Evolutionary conservation across 805 yeast species (phyloP), one percentile per base, ranked within the genome.

Genomic region (Teunomyces gatunensis): DNA sequence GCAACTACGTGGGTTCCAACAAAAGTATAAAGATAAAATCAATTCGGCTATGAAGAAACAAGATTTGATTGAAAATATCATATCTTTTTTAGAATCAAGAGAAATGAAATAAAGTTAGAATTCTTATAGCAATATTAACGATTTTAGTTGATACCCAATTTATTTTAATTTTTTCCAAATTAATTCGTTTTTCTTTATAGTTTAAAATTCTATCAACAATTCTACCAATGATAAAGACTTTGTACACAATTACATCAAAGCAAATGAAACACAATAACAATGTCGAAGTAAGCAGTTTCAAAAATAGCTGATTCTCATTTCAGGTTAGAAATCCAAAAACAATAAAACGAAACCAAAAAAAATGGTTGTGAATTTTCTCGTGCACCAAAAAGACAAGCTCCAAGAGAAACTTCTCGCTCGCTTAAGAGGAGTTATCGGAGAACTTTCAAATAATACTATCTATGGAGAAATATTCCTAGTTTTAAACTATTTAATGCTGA

Each of bases 1-100:
- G 3, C 80, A 78, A 50, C 58, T 79, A 29, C 67, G 63, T 49
- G 59, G 54, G n/a, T 78, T 71, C 49, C 67, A 70, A 42, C 57
- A 54, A 17, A 58, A 65, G 20, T 68, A 74, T 51, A 63, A 65
- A 36, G 63, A 56, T 12, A 42, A 54, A 11, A 74, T 75, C 15
- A 64, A 60, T 25, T 48, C 53, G 23, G 81, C 73, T 0, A 54
- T 65, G 1, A 71, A 63, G 42, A 79, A 78, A 54, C 65, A 54
- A 12, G 81, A 69, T 28, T 58, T 77, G 59, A 64, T 79, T 13
- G 69, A 64, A 6, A 75, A 71, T 49, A 76, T 79, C 18, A 45
- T 33, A 1, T 64, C 59, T 3, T 71, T 60, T 47, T 55, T 73
- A 23, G 44, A 49, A 12, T 40, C 49, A 20, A 42, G 34, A 15